Conservation (phyloP, 257 asterid genomes). For the Linaria vulgaris region DNA sequence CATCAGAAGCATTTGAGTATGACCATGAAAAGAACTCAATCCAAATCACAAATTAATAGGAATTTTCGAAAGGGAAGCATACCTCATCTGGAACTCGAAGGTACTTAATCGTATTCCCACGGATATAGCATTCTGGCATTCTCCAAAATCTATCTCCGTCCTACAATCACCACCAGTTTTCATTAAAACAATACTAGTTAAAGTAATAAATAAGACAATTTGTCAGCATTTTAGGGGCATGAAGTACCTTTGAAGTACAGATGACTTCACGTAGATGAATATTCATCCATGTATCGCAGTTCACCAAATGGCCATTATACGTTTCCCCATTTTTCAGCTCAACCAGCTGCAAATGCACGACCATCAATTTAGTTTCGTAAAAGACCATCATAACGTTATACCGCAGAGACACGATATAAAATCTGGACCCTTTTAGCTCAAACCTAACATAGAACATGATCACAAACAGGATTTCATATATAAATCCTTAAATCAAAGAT, state of each 20-base stretch:
- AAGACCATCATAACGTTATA: neutral
- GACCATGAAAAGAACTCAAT: neutral
- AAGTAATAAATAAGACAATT: conserved; percentile 2
- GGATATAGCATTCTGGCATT: conserved; percentile 30
- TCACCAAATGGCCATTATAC: conserved; percentile 66
- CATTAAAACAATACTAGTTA: neutral
- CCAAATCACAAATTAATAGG: neutral
- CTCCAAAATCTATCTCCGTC: conserved; percentile 58
- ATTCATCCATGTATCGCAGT: conserved; percentile 76
- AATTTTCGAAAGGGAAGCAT: conserved; percentile 7
- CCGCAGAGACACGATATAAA: neutral
- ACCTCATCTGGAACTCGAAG: conserved; percentile 73
- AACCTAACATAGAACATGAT: neutral
- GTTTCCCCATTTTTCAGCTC: conserved; percentile 75
- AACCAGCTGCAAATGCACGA: conserved; percentile 42
- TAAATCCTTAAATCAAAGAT: neutral
- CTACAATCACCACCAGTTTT: conserved; percentile 28
- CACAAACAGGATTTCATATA: neutral
- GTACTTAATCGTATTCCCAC: conserved; percentile 28
- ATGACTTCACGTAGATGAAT: conserved; percentile 77
- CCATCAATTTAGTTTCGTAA: neutral
- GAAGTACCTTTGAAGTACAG: conserved; percentile 60
- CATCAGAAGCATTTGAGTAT: neutral
- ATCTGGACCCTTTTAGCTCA: neutral
- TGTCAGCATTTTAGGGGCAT: neutral